phyloP scores from a whole-genome alignment of 345 rosid species.

The Euphorbia pulcherrima region DNA sequence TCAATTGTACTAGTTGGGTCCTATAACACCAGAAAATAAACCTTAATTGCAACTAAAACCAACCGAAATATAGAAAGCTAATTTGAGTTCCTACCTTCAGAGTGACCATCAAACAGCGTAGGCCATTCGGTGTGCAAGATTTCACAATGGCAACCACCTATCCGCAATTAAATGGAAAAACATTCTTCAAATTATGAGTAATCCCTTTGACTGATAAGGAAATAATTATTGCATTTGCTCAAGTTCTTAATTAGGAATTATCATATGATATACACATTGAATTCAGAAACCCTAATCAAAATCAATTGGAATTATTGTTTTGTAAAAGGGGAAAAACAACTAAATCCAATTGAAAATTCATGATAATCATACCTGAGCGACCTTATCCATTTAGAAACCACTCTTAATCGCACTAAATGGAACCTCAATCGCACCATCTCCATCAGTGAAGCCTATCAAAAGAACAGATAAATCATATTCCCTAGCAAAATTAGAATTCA shows the following conservation, averaged over 20 bases:
- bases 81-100: conserved; percentile 53
- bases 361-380: conserved; percentile 49
- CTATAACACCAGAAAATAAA: conserved; percentile 34
- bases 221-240: no score
- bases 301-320: not conserved
- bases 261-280: not conserved
- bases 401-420: conserved; percentile 58
- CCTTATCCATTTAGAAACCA: conserved; percentile 34
- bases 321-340: not conserved
- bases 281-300: not conserved
- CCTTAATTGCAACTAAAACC: conserved; percentile 7
- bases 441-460: conserved; percentile 51
- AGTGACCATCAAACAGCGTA: conserved; percentile 75
- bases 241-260: not conserved
- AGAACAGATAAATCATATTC: not conserved
- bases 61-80: not conserved
- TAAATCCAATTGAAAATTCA: not conserved
- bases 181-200: not conserved
- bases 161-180: not conserved
- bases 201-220: no score
- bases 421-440: conserved; percentile 56
- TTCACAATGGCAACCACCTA: conserved; percentile 74
- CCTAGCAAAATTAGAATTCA: not conserved
- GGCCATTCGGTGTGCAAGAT: conserved; percentile 67
- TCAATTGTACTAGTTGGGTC: conserved; percentile 74